Percentiles rank a stretch among this genome's conserved stretches.
phyloP scores from a whole-genome alignment of 306 rosid genomes.

The Gastrolobium villosum region DNA sequence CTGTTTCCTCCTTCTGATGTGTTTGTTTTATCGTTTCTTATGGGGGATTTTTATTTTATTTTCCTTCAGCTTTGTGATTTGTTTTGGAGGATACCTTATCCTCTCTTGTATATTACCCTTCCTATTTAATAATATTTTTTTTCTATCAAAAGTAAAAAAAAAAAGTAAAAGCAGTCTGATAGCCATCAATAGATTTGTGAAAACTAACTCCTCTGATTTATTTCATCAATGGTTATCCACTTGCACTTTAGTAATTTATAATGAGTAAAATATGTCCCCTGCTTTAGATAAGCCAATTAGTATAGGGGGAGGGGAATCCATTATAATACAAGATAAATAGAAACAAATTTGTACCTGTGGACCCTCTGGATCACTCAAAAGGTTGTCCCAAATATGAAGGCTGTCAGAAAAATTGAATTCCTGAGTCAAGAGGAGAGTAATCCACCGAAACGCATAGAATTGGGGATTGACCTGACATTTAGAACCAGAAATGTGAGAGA shows the following conservation, averaged over 20 bases:
- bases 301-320: not conserved
- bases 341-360: constrained; percentile 65
- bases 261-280: not conserved
- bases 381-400: constrained; percentile 88
- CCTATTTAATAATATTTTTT: not conserved
- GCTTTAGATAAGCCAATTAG: not conserved
- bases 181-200: constrained; percentile 8
- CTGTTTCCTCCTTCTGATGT: constrained; percentile 2
- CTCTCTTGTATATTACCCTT: not conserved
- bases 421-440: constrained; percentile 91
- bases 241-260: not conserved
- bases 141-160: not conserved
- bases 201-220: not conserved
- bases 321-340: constrained; percentile 21
- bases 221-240: not conserved
- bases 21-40: not conserved
- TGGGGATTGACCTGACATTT: constrained; percentile 94
- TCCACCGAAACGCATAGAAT: constrained; percentile 95
- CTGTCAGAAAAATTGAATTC: constrained; percentile 87
- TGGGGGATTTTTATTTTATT: constrained; percentile 3
- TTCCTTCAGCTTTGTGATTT: not conserved
- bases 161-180: not conserved
- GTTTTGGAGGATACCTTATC: constrained; percentile 11
- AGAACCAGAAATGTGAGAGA: constrained; percentile 49
- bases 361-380: constrained; percentile 90